Evolutionary conservation across 805 yeast genomes (phyloP).

Genomic region (Barnettozyma salicaria): DNA sequence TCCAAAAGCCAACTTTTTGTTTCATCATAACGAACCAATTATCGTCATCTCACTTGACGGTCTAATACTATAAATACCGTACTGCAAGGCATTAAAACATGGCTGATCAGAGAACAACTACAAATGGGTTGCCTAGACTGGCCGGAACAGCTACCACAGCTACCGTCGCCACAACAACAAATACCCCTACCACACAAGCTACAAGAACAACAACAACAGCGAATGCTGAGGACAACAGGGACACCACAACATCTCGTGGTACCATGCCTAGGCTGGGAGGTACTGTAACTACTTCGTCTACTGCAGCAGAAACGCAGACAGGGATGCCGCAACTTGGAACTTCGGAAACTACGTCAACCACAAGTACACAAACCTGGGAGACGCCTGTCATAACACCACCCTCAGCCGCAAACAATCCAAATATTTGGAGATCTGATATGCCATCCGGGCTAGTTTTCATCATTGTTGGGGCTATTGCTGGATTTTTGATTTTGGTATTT

Average conservation of each 20-base stretch:
- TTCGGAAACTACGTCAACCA: neutral
- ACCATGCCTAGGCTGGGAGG: slow-evolving; percentile 12
- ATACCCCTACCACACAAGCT: neutral
- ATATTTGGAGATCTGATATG: slow-evolving; percentile 41
- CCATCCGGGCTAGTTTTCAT: slow-evolving; percentile 82
- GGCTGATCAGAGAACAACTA: too few species aligned
- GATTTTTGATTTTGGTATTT: slow-evolving; percentile 48
- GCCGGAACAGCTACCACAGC: neutral
- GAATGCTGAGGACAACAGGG: too few species aligned
- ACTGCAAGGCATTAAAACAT: too few species aligned
- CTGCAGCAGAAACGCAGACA: too few species aligned
- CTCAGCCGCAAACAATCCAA: slow-evolving; percentile 56
- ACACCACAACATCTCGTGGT: slow-evolving; percentile 4
- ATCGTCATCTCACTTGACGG: too few species aligned
- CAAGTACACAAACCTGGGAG: slow-evolving; percentile 19
- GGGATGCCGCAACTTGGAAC: too few species aligned
- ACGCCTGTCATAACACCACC: slow-evolving; percentile 44
- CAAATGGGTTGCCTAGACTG: too few species aligned
- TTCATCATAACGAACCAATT: too few species aligned
- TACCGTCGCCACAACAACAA: neutral
- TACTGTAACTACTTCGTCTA: slow-evolving; percentile 1
- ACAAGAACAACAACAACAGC: slow-evolving; percentile 3
- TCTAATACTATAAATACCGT: too few species aligned
- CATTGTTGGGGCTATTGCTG: slow-evolving; percentile 67
- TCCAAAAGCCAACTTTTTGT: too few species aligned